Evolutionary conservation across 2,329 filamentous ascomycete genomes (phyloP), one percentile per base, ranked within the genome.

Genomic region (Fusarium sp.): DNA sequence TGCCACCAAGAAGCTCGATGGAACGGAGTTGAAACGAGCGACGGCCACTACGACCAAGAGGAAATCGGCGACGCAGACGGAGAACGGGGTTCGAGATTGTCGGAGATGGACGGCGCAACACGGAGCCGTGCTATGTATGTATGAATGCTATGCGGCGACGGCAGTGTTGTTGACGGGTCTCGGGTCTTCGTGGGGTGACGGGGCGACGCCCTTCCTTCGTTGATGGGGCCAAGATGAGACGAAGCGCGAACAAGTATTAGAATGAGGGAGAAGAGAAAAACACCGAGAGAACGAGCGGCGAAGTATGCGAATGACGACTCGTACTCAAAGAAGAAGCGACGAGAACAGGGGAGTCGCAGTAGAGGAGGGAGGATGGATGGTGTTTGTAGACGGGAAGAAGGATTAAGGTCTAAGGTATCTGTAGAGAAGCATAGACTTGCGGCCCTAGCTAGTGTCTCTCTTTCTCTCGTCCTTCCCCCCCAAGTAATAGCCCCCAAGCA

Each of bases 1-100:
- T 75, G 57, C 68, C 72, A 73, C 67, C 43, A 70, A 70, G 54
- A 70, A 54, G 64, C 50, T 74, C 57, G 69, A 67, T 68, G 71
- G 74, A 68, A 72, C 71, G 57, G 54, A 62, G 68, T 74, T 75
- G 73, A 74, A 76, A 76, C 73, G 71, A 69, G 68, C 54, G 75
- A 60, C 68, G 37, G 54, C 63, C 63, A 52, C 65, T 54, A 56
- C 37, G 65, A 50, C 60, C 68, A 71, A 63, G 47, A 61, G 37
- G n/a, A 47, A 68, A 30, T 69, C n/a, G 47, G 40, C 27, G 50
- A 47, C 33, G 37, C 50, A 58, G 65, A 56, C 30, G 30, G 38
- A n/a, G 33, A 63, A 59, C 60, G 56, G 58, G 60, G 22, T 56
- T 60, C 54, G 67, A 60, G 20, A 40, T 38, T 61, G 66, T 75